Percentiles rank a stretch among this genome's conserved stretches.
Conservation (phyloP, 805 yeast genomes). For the Candida sakaeoensis region DNA sequence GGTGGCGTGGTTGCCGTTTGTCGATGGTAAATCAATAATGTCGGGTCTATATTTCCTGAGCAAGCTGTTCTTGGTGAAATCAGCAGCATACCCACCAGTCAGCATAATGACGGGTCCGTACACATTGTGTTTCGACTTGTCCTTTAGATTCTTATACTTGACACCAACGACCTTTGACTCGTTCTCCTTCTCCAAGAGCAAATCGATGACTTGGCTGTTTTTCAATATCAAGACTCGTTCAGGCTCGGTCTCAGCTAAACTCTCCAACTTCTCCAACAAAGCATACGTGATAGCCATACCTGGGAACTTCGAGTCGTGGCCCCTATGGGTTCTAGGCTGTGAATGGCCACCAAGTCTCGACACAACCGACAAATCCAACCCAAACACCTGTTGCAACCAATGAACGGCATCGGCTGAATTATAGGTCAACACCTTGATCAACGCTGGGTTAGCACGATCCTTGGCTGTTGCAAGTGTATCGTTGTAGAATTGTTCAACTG, state of each 20-base stretch:
- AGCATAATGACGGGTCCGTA: conserved; percentile 60
- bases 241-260: conserved; percentile 42
- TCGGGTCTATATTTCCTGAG: conserved; percentile 57
- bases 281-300: conserved; percentile 63
- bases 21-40: conserved; percentile 51
- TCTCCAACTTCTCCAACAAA: conserved; percentile 48
- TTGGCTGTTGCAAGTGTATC: conserved; percentile 71
- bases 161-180: conserved; percentile 26
- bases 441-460: conserved; percentile 51
- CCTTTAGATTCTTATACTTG: conserved; percentile 29
- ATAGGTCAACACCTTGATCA: conserved; percentile 57
- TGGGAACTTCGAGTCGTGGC: conserved; percentile 60
- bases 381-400: conserved; percentile 67
- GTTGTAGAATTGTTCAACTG: conserved; percentile 53
- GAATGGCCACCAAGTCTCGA: conserved; percentile 84
- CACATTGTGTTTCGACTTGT: conserved; percentile 29
- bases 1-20: conserved; percentile 60
- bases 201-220: conserved; percentile 41
- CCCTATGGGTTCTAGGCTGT: conserved; percentile 76
- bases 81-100: conserved; percentile 69
- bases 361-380: conserved; percentile 60
- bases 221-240: conserved; percentile 37
- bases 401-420: conserved; percentile 65
- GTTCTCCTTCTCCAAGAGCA: conserved; percentile 32
- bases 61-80: conserved; percentile 50